phyloP scores from a whole-genome alignment of 805 yeast genomes.

The Scheffersomyces ergatensis region DNA sequence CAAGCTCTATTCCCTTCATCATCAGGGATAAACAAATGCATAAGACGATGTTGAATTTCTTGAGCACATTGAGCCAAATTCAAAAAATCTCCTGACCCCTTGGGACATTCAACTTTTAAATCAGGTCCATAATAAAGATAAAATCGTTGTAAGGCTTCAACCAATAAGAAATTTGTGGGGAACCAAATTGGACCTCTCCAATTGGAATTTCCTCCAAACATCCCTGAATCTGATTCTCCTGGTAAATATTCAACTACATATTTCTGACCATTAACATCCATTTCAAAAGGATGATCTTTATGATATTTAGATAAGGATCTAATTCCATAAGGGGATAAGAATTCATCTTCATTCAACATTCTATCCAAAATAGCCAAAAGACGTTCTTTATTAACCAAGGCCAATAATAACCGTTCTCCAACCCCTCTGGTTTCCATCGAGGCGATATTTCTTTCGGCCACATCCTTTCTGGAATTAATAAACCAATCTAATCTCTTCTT shows the following conservation, averaged over 20 bases:
- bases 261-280: slow-evolving; percentile 75
- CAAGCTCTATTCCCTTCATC: slow-evolving; percentile 69
- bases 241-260: slow-evolving; percentile 75
- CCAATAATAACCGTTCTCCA: slow-evolving; percentile 75
- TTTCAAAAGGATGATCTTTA: slow-evolving; percentile 76
- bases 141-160: slow-evolving; percentile 84
- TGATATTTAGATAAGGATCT: slow-evolving; percentile 87
- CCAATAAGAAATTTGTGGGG: slow-evolving; percentile 82
- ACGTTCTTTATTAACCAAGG: slow-evolving; percentile 80
- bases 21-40: slow-evolving; percentile 70
- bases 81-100: slow-evolving; percentile 71
- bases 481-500: slow-evolving; percentile 85
- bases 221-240: slow-evolving; percentile 87
- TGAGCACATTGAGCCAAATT: slow-evolving; percentile 90
- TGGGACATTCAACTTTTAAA: slow-evolving; percentile 84
- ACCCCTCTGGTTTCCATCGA: slow-evolving; percentile 78
- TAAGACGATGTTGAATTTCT: slow-evolving; percentile 81
- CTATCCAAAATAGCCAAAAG: slow-evolving; percentile 69
- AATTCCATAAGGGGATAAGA: slow-evolving; percentile 79
- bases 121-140: slow-evolving; percentile 85
- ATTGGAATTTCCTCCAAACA: slow-evolving; percentile 95
- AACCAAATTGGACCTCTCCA: slow-evolving; percentile 99
- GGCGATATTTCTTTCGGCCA: slow-evolving; percentile 82
- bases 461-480: slow-evolving; percentile 60
- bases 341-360: slow-evolving; percentile 85